Evolutionary conservation across 257 asterid genomes (phyloP).

Genomic region (Solanum boliviense): DNA sequence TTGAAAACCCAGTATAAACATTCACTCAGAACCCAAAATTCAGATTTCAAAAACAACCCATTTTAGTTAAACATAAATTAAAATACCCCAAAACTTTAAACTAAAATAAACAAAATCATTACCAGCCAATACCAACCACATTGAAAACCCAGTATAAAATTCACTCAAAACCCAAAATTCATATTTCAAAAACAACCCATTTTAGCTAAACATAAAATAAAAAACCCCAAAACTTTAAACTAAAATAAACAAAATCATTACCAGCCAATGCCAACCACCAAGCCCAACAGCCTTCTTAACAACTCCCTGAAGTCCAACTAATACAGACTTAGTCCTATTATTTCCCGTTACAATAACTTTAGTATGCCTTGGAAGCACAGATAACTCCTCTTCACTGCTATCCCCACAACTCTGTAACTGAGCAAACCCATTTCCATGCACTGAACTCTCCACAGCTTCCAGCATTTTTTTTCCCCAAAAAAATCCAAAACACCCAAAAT

Average conservation of each 20-base stretch:
- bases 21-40: not conserved
- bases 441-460: constrained; percentile 36
- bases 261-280: constrained; percentile 99
- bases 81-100: not conserved
- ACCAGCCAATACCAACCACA: constrained; percentile 99
- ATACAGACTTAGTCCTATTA: constrained; percentile 82
- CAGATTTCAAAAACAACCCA: not conserved
- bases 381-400: constrained; percentile 81
- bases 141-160: not conserved
- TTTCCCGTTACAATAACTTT: constrained; percentile 95
- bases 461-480: constrained; percentile 24
- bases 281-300: constrained; percentile 99
- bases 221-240: not conserved
- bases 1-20: not conserved
- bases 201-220: not conserved
- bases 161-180: not conserved
- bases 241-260: constrained; percentile 2
- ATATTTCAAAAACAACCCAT: not conserved
- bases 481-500: not conserved
- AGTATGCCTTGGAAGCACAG: constrained; percentile 80
- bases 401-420: constrained; percentile 70
- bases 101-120: not conserved
- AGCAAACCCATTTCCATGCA: constrained; percentile 36
- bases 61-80: not conserved
- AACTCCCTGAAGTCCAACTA: constrained; percentile 92